Base-by-base conservation (phyloP, 805 yeast species). In the Candida boleticola region DNA sequence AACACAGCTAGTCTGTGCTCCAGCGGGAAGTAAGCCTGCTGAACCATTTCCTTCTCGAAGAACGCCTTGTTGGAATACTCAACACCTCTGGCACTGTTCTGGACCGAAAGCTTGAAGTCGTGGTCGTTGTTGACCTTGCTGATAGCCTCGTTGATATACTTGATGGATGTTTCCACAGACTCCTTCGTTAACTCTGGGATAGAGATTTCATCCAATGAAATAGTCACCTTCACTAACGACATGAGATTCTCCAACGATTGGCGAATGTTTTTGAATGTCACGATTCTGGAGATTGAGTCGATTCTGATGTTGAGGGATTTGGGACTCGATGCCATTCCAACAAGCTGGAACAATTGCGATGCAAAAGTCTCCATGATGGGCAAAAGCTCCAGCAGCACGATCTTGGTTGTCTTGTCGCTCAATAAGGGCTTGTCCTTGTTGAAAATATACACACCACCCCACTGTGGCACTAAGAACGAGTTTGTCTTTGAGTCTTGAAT, bases 1-100 rank as follows among this genome's bases (percentile, higher is more conserved):
- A 89, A 93, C 1, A 93, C 96, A 0, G 99, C 98, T 55, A 93
- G 73, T 60, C 88, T 90, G 58, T 92, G 99, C 60, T 92, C 97
- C 49, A 86, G 92, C 0, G 99, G 98, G 71, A 90, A 89, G 61
- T 86, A 89, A 42, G 85, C 88, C 58, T 92, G 97, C 55, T 89
- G 95, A 22, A 93, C 88, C 97, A 93, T 92, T 60, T 85, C 90
- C 52, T 87, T 86, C 52, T 92, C 95, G 60, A 92, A 92, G 54
- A 92, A 92, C 0, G 98, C 97, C 36, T 70, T 70, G 49, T 82
- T 76, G 0, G 97, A 85, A 36, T 73, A 64, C 11, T 65, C 55
- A 33, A 82, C 68, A 0, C 95, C 87, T n/a, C 58, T 52, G 11
- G 83, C 74, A 13, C 77, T 70, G 1, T 74, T 72, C 19, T 50